Conservation (phyloP, 192 early-diverging fungal genomes). For the Entomortierella beljakovae region DNA sequence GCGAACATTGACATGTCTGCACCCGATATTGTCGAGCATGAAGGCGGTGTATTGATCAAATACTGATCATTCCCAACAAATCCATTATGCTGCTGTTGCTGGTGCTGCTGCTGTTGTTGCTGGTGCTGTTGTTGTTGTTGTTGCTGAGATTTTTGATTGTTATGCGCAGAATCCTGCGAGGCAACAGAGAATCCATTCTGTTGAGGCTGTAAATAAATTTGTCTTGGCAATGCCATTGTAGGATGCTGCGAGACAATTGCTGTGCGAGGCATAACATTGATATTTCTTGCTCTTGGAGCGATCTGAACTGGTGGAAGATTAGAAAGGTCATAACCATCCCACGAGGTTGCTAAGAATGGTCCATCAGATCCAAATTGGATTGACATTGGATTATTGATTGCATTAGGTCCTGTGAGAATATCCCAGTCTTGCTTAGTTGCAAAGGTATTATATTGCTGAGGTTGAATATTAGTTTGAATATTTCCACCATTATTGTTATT, state of each 20-base stretch:
- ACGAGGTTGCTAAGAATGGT: slow-evolving; percentile 21
- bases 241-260: slow-evolving; percentile 24
- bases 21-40: slow-evolving; percentile 21
- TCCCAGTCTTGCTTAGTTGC: slow-evolving; percentile 40
- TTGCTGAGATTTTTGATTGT: slow-evolving; percentile 18
- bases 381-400: slow-evolving; percentile 39
- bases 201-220: slow-evolving; percentile 5
- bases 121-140: slow-evolving; percentile 4
- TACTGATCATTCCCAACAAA: slow-evolving; percentile 29
- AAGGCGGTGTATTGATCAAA: slow-evolving; percentile 32
- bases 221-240: slow-evolving; percentile 15
- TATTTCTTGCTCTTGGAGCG: slow-evolving; percentile 41
- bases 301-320: slow-evolving; percentile 50
- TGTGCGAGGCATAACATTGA: slow-evolving; percentile 28
- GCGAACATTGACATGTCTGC: slow-evolving; percentile 9
- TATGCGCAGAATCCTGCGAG: background rate
- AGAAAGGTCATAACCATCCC: slow-evolving; percentile 38
- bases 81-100: background rate
- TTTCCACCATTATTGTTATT: slow-evolving; percentile 10
- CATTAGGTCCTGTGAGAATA: slow-evolving; percentile 49
- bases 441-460: slow-evolving; percentile 10
- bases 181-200: slow-evolving; percentile 3
- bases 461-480: slow-evolving; percentile 20
- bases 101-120: slow-evolving; percentile 24
- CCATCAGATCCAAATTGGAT: slow-evolving; percentile 41